A percentile compares a stretch with the other conserved stretches of the same genome.
These are phyloP conservation scores for Mycotypha africana DNA, from an alignment of 371 early-diverging fungal species.

Conservation along the genomic window DNA sequence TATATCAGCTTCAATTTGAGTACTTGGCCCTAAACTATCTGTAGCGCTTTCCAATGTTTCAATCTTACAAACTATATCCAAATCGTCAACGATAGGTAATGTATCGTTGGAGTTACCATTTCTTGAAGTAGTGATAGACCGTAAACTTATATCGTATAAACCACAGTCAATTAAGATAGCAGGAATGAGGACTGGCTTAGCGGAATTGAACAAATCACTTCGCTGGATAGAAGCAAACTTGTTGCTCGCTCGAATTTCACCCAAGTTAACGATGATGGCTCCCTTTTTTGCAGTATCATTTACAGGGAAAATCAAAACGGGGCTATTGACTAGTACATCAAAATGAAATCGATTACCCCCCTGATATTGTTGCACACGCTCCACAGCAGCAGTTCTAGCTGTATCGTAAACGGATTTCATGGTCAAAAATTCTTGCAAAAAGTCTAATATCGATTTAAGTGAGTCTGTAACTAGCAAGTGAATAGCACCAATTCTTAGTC, in stretches of 20 bases:
- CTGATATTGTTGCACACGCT: slow-evolving; percentile 68
- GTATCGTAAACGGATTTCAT: slow-evolving; percentile 88
- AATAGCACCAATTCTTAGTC: slow-evolving; percentile 64
- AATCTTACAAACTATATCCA: slow-evolving; percentile 69
- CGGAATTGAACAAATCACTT: slow-evolving; percentile 8
- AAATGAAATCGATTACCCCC: slow-evolving; percentile 61
- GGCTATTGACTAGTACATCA: slow-evolving; percentile 81
- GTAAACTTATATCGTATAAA: slow-evolving; percentile 63
- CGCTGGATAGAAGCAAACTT: slow-evolving; percentile 44
- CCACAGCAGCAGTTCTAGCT: slow-evolving; percentile 79
- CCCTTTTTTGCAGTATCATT: slow-evolving; percentile 37
- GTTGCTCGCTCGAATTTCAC: slow-evolving; percentile 82
- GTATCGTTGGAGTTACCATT: slow-evolving; percentile 23
- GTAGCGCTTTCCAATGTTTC: slow-evolving; percentile 26
- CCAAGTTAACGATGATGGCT: slow-evolving; percentile 75
- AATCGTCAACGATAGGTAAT: slow-evolving; percentile 78
- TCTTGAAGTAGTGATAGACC: slow-evolving; percentile 46
- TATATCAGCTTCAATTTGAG: slow-evolving; percentile 60
- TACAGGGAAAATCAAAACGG: slow-evolving; percentile 86
- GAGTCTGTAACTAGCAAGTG: slow-evolving; percentile 56
- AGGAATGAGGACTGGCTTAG: slow-evolving; percentile 21
- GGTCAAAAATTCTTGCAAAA: slow-evolving; percentile 71
- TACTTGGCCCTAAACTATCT: slow-evolving; percentile 31
- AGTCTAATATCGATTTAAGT: slow-evolving; percentile 46
- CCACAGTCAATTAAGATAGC: slow-evolving; percentile 61